These are phyloP conservation scores for Xerocomus amazonicus DNA, from an alignment of 1,284 basidiomycete genomes.

Conservation along the genomic window DNA sequence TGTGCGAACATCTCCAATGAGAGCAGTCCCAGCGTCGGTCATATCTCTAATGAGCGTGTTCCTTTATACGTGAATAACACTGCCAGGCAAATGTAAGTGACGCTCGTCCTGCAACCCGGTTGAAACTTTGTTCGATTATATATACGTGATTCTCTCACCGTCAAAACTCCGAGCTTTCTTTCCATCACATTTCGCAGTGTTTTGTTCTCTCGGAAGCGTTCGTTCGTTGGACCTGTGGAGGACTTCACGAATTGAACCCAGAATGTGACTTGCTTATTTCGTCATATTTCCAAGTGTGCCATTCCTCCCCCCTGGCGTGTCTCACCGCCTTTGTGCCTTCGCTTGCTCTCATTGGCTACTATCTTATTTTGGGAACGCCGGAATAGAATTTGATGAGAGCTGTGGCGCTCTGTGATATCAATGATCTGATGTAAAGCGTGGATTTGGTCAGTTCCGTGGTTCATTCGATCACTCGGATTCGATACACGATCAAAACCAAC, in stretches of 20 bases:
- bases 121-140: no score
- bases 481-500: not conserved
- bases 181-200: not conserved
- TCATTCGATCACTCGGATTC: no score
- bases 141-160: not conserved
- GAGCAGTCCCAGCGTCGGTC: not conserved
- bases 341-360: not conserved
- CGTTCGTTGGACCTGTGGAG: not conserved
- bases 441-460: not conserved
- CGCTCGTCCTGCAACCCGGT: no score
- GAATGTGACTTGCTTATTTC: not conserved
- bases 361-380: not conserved
- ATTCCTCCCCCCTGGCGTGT: no score
- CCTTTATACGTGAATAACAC: not conserved
- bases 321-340: no score
- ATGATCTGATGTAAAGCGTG: not conserved
- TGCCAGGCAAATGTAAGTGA: no score
- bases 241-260: not conserved
- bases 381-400: not conserved
- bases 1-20: not conserved
- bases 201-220: not conserved
- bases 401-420: not conserved
- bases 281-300: not conserved
- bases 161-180: not conserved
- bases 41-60: not conserved